phyloP scores from a whole-genome alignment of 1,139 yeast species.

The Kurtzmaniella natalensis region DNA sequence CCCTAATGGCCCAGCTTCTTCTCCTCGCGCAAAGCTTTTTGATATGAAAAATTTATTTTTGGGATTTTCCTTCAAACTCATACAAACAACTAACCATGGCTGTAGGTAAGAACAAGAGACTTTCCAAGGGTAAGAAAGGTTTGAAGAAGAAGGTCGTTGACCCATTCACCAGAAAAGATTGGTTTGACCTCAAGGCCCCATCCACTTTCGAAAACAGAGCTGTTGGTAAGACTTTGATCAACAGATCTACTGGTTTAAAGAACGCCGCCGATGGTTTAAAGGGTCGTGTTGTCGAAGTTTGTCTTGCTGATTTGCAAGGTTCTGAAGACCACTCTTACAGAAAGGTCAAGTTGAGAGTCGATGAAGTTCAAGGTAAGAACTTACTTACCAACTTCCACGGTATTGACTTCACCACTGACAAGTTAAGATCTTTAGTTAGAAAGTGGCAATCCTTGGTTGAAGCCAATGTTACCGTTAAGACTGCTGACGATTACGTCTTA shows the following conservation, averaged over 20 bases:
- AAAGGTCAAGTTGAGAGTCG: slow-evolving; percentile 51
- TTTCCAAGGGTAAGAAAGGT: slow-evolving; percentile 51
- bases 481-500: slow-evolving; percentile 47
- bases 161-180: slow-evolving; percentile 50
- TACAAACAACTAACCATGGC: slow-evolving; percentile 27
- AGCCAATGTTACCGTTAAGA: slow-evolving; percentile 50
- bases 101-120: slow-evolving; percentile 53
- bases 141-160: slow-evolving; percentile 51
- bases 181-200: slow-evolving; percentile 52
- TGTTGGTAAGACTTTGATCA: slow-evolving; percentile 49
- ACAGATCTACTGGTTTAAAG: slow-evolving; percentile 50
- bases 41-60: slow-evolving; percentile 2
- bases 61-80: slow-evolving; percentile 1
- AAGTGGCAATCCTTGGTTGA: slow-evolving; percentile 53
- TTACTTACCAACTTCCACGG: slow-evolving; percentile 54
- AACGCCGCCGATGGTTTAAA: slow-evolving; percentile 51
- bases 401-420: slow-evolving; percentile 47
- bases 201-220: slow-evolving; percentile 49
- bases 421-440: slow-evolving; percentile 49
- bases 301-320: slow-evolving; percentile 49
- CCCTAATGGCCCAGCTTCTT: neutral
- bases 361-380: slow-evolving; percentile 52
- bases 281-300: slow-evolving; percentile 49
- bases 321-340: slow-evolving; percentile 51
- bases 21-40: slow-evolving; percentile 1